These are phyloP conservation scores for Lactarius indigo DNA, from an alignment of 768 basidiomycete genomes.

Conservation along the genomic window DNA sequence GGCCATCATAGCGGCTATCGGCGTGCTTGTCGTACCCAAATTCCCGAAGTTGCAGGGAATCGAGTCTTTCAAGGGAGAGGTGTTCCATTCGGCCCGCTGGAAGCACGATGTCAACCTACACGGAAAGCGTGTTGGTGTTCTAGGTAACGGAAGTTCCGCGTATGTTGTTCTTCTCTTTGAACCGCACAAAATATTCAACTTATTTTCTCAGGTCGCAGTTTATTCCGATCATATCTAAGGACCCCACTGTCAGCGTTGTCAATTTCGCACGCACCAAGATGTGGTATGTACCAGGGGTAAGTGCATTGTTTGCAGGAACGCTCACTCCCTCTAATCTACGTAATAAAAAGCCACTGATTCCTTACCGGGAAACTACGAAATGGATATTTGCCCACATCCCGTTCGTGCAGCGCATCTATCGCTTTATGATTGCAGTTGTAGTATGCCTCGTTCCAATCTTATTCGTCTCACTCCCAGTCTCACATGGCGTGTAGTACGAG, in stretches of 20 bases:
- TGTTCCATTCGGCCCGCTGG: constrained; percentile 60
- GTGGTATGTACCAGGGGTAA: constrained; percentile 51
- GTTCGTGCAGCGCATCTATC: constrained; percentile 42
- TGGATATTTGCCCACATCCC: constrained; percentile 56
- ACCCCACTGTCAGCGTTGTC: constrained; percentile 46
- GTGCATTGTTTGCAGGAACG: neutral
- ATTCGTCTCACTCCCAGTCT: neutral
- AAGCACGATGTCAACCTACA: constrained; percentile 47
- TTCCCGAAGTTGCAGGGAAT: constrained; percentile 30
- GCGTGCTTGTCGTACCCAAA: constrained; percentile 28
- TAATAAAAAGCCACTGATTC: constrained; percentile 27
- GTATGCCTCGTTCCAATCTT: constrained; percentile 31
- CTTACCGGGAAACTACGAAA: constrained; percentile 42
- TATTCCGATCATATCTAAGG: constrained; percentile 47
- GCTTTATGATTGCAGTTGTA: constrained; percentile 43
- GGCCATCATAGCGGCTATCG: constrained; percentile 33
- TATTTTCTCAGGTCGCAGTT: constrained; percentile 38
- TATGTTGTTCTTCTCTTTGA: constrained; percentile 25
- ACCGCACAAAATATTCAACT: neutral
- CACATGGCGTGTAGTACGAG: constrained; percentile 1
- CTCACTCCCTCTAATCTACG: neutral
- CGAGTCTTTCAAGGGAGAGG: constrained; percentile 43
- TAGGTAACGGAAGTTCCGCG: constrained; percentile 62
- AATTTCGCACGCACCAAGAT: constrained; percentile 56
- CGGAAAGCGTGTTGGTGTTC: constrained; percentile 53